These are phyloP conservation scores for Lactifluus hygrophoroides DNA, from an alignment of 768 basidiomycete genomes.

Conservation along the genomic window DNA sequence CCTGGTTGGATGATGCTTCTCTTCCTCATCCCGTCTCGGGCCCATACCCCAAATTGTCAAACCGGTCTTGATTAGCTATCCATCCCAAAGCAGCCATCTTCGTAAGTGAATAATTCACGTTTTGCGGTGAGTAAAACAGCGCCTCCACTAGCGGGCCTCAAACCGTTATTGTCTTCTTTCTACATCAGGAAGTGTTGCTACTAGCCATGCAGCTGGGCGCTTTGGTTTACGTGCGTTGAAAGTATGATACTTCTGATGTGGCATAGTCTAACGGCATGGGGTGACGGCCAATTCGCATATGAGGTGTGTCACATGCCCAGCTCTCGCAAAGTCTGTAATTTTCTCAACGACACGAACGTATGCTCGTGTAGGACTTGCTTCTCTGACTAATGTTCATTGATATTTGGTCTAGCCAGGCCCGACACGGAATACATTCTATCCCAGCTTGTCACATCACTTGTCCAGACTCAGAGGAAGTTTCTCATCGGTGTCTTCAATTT, in stretches of 20 bases:
- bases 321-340: neutral
- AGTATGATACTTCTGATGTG: neutral
- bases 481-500: slow-evolving; percentile 5
- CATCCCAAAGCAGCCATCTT: neutral
- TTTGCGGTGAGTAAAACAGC: neutral
- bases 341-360: slow-evolving; percentile 3
- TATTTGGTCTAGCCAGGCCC: neutral
- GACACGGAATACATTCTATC: neutral
- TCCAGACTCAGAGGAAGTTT: neutral
- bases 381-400: slow-evolving; percentile 8
- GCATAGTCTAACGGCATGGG: slow-evolving; percentile 2
- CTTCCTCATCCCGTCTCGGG: neutral
- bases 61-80: too few relatives aligned
- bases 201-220: slow-evolving; percentile 8
- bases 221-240: slow-evolving; percentile 8
- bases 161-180: slow-evolving; percentile 10
- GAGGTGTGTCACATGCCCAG: slow-evolving; percentile 4
- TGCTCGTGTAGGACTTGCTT: neutral
- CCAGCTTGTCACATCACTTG: neutral
- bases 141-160: neutral
- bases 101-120: neutral
- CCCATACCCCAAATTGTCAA: too few relatives aligned
- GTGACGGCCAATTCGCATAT: slow-evolving; percentile 6
- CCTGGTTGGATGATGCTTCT: too few relatives aligned
- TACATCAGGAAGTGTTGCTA: slow-evolving; percentile 3